Percentiles rank a stretch among this genome's conserved stretches.
These are phyloP conservation scores for Trypanosoma melophagium DNA, from an alignment of 208 protist genomes.

Conservation along the genomic window DNA sequence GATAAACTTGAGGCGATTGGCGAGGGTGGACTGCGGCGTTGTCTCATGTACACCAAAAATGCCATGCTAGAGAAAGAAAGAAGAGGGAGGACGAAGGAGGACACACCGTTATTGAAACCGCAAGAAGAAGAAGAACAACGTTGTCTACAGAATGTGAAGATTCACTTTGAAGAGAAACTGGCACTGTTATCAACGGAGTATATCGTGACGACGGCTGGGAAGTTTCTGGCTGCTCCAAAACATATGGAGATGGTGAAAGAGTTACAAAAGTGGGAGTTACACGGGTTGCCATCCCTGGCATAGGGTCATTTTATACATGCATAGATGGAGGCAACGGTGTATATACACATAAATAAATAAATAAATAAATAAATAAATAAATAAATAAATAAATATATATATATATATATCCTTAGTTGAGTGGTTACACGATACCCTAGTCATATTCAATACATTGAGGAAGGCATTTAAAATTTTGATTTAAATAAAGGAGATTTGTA, in stretches of 20 bases:
- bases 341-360: background rate
- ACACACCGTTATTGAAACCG: background rate
- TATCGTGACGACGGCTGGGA: constrained; percentile 64
- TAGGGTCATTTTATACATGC: background rate
- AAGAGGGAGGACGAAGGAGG: background rate
- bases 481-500: too few relatives aligned
- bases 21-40: constrained; percentile 60
- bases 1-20: constrained; percentile 89
- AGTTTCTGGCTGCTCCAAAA: constrained; percentile 47
- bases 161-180: constrained; percentile 81
- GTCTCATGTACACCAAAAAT: constrained; percentile 59
- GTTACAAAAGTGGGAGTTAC: constrained; percentile 53
- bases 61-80: background rate
- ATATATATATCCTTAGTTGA: background rate
- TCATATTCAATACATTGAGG: too few relatives aligned
- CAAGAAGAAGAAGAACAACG: constrained; percentile 21
- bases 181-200: constrained; percentile 43
- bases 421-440: background rate
- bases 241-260: constrained; percentile 56
- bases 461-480: too few relatives aligned
- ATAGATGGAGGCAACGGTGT: background rate
- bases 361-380: background rate
- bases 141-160: constrained; percentile 51
- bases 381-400: background rate
- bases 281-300: constrained; percentile 46